Percentiles rank a stretch among this genome's conserved stretches.
These are phyloP conservation scores for Raddia guianensis DNA, from an alignment of 176 grass and related monocot genomes.

Conservation along the genomic window DNA sequence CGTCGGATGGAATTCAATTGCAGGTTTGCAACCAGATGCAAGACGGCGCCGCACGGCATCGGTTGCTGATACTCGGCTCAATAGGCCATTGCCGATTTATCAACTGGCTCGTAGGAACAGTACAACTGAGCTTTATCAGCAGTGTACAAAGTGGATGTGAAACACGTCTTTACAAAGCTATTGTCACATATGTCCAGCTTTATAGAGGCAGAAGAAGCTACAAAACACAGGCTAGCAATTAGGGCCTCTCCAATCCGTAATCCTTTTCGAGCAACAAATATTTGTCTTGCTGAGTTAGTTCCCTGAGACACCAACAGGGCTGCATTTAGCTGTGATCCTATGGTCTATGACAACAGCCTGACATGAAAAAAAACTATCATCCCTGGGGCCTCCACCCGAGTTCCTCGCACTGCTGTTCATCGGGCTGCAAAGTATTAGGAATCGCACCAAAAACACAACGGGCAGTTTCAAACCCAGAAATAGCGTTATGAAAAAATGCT, in stretches of 20 bases:
- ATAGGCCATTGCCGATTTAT: not conserved
- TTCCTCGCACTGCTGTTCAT: slow-evolving; percentile 83
- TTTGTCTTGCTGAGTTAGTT: slow-evolving; percentile 22
- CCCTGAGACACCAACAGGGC: not conserved
- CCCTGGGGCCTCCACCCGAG: slow-evolving; percentile 63
- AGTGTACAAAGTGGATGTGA: not conserved
- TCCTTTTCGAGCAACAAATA: slow-evolving; percentile 3
- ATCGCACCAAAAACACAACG: slow-evolving; percentile 89
- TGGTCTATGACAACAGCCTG: not conserved
- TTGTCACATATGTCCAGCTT: slow-evolving; percentile 30
- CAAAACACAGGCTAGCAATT: slow-evolving; percentile 18
- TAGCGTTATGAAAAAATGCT: slow-evolving; percentile 72
- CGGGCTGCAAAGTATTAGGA: slow-evolving; percentile 77
- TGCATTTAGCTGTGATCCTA: slow-evolving; percentile 8
- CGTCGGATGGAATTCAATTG: slow-evolving; percentile 24
- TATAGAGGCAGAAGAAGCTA: slow-evolving; percentile 7
- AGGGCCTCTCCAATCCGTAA: not conserved
- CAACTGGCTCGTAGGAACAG: slow-evolving; percentile 9
- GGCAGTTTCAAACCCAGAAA: slow-evolving; percentile 77
- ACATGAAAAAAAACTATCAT: slow-evolving; percentile 6
- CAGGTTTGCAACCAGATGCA: not conserved
- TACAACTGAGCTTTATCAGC: not conserved
- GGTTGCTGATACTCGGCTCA: not conserved
- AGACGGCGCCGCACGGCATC: slow-evolving; percentile 22
- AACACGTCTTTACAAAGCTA: slow-evolving; percentile 17